Percentiles rank a stretch among this genome's conserved stretches.
Conservation (phyloP, 768 basidiomycete species). For the Sporobolomyces phaffii region DNA sequence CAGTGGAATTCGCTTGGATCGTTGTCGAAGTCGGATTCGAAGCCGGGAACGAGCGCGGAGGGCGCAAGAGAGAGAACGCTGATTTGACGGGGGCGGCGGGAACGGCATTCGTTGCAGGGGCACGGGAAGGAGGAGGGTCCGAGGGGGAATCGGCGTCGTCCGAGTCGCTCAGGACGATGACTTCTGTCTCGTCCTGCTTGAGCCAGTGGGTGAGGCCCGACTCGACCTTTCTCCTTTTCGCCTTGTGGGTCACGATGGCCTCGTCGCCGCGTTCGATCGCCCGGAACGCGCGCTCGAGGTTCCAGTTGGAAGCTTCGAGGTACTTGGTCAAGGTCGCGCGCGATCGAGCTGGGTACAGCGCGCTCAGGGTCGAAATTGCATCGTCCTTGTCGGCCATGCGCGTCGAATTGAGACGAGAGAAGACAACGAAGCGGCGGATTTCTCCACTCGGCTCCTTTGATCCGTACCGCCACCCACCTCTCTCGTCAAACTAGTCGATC, state of each 20-base stretch:
- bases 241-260: not conserved
- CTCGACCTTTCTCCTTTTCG: not conserved
- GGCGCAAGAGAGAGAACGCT: constrained; percentile 6
- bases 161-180: constrained; percentile 17
- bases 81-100: constrained; percentile 1
- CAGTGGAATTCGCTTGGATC: constrained; percentile 3
- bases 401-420: not conserved
- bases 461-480: not conserved
- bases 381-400: not conserved
- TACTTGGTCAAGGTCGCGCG: not conserved
- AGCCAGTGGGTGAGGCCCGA: constrained; percentile 7
- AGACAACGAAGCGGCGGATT: not conserved
- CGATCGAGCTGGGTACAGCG: not conserved
- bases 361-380: not conserved
- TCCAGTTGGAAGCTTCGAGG: constrained; percentile 1
- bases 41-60: not conserved
- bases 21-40: not conserved
- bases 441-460: not conserved
- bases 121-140: no score
- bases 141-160: not conserved
- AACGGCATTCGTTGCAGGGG: no score
- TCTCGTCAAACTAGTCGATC: not conserved
- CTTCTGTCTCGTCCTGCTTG: not conserved
- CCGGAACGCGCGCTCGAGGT: constrained; percentile 18
- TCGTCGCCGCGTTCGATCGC: constrained; percentile 3